Conservation (phyloP, 2,329 filamentous ascomycete genomes). For the Botrytis cinerea region DNA sequence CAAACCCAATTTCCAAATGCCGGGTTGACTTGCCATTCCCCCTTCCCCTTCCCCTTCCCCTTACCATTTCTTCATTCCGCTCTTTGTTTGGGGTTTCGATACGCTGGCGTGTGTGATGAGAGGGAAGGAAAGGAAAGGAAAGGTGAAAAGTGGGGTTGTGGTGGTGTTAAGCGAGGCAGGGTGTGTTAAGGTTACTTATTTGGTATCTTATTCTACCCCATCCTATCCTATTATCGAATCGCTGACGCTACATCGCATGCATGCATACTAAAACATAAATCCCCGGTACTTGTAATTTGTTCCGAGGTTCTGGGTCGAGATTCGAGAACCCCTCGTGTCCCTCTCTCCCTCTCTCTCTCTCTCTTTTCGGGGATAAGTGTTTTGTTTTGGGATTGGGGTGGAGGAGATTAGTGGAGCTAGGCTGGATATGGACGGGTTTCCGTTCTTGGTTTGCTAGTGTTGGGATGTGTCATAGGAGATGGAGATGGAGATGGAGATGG, state of each 20-base stretch:
- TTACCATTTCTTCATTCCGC: neutral
- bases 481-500: neutral
- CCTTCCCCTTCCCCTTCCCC: neutral
- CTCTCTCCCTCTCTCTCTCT: no score
- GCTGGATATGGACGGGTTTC: neutral
- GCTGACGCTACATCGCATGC: no score
- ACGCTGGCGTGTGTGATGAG: neutral
- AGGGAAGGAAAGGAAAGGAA: neutral
- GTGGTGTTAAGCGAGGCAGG: neutral
- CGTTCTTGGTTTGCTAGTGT: neutral
- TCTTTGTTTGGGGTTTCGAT: neutral
- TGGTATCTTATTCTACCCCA: neutral
- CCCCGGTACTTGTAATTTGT: neutral
- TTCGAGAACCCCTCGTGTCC: neutral
- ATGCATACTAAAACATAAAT: neutral
- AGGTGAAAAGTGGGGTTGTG: neutral
- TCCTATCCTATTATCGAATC: neutral
- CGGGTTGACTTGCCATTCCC: neutral
- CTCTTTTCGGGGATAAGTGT: neutral
- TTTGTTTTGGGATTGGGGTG: neutral
- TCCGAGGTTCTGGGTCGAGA: neutral
- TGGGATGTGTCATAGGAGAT: neutral
- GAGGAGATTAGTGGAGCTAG: neutral
- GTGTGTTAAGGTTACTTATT: neutral
- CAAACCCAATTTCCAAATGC: neutral